Conservation (phyloP, 2,329 filamentous ascomycete species). For the Colletotrichum cuscutae region DNA sequence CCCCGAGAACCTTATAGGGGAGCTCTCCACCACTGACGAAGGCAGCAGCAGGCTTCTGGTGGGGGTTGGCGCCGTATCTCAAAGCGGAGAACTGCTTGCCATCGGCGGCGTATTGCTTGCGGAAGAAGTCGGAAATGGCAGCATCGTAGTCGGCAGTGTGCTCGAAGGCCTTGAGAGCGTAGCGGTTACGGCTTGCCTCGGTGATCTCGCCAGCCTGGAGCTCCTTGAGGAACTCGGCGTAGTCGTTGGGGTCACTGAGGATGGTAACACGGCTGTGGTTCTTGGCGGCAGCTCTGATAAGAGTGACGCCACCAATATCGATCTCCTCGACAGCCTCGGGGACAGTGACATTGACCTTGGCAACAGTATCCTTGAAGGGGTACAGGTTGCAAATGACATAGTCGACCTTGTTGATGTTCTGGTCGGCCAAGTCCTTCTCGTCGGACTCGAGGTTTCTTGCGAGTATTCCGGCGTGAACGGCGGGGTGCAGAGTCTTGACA, state of each 20-base stretch:
- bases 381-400: slow-evolving; percentile 99
- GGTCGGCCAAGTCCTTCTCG: slow-evolving; percentile 94
- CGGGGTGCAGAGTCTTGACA: slow-evolving; percentile 94
- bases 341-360: slow-evolving; percentile 96
- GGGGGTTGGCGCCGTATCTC: slow-evolving; percentile 95
- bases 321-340: slow-evolving; percentile 98
- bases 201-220: slow-evolving; percentile 88
- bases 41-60: slow-evolving; percentile 95
- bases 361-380: slow-evolving; percentile 98
- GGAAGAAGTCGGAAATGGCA: slow-evolving; percentile 96
- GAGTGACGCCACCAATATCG: slow-evolving; percentile 96
- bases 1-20: slow-evolving; percentile 94
- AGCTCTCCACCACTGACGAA: slow-evolving; percentile 78
- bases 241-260: slow-evolving; percentile 92
- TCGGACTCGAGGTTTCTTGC: slow-evolving; percentile 94
- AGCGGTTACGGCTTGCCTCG: slow-evolving; percentile 85
- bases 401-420: slow-evolving; percentile 95
- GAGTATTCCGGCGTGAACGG: slow-evolving; percentile 90
- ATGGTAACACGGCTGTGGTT: slow-evolving; percentile 97
- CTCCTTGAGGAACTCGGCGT: slow-evolving; percentile 92
- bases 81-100: slow-evolving; percentile 86
- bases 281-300: slow-evolving; percentile 96
- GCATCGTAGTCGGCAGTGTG: slow-evolving; percentile 97
- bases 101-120: slow-evolving; percentile 91
- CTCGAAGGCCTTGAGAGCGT: slow-evolving; percentile 97